Conservation (phyloP, 768 basidiomycete species). For the Leccinum aurantiacum region DNA sequence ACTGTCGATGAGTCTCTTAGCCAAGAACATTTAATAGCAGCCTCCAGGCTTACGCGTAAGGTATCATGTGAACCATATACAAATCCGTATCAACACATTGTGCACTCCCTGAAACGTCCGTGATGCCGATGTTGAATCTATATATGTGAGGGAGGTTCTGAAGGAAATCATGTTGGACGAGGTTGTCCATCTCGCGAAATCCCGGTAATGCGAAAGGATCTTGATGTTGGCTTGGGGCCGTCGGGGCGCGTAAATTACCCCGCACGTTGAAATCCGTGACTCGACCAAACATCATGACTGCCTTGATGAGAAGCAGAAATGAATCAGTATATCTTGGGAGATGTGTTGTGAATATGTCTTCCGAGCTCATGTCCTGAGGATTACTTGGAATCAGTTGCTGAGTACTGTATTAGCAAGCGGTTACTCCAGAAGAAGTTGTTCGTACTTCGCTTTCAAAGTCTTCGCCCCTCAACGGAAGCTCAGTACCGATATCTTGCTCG, state of each 20-base stretch:
- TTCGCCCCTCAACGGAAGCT: slow-evolving; percentile 69
- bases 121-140: slow-evolving; percentile 62
- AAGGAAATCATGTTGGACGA: slow-evolving; percentile 67
- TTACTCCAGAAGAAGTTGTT: slow-evolving; percentile 8
- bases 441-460: slow-evolving; percentile 78
- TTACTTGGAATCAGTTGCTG: slow-evolving; percentile 67
- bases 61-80: slow-evolving; percentile 84
- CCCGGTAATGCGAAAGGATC: slow-evolving; percentile 68
- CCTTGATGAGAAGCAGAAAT: slow-evolving; percentile 78
- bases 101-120: slow-evolving; percentile 53
- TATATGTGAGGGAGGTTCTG: slow-evolving; percentile 67
- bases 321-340: slow-evolving; percentile 79
- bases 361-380: slow-evolving; percentile 67
- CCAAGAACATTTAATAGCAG: slow-evolving; percentile 4
- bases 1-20: slow-evolving; percentile 39
- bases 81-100: slow-evolving; percentile 75
- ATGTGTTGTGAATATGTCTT: slow-evolving; percentile 68
- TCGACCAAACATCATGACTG: slow-evolving; percentile 79
- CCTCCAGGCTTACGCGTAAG: slow-evolving; percentile 66
- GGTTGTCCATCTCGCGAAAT: slow-evolving; percentile 67
- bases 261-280: slow-evolving; percentile 87
- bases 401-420: slow-evolving; percentile 12
- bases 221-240: slow-evolving; percentile 66
- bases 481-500: slow-evolving; percentile 82
- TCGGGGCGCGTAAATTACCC: slow-evolving; percentile 64